A percentile compares a stretch with the other conserved stretches of the same genome.
Conservation (phyloP, 2,329 filamentous ascomycete species). For the Drechslerella dactyloides region DNA sequence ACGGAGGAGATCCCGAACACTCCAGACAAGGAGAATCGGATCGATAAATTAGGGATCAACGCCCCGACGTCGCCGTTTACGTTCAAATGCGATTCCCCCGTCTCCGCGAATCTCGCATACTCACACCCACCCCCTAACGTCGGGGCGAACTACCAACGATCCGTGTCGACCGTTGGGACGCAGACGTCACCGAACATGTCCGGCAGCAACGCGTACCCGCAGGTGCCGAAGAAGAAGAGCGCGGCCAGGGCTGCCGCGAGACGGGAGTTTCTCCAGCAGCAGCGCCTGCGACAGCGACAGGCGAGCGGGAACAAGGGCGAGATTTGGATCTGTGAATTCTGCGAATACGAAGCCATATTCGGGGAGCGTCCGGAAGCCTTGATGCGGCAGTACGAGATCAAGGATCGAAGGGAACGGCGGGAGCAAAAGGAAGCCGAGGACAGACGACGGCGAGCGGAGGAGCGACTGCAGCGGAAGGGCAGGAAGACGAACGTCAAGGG, state of each 20-base stretch:
- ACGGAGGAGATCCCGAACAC: slow-evolving; percentile 37
- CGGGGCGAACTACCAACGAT: slow-evolving; percentile 54
- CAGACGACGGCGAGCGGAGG: slow-evolving; percentile 70
- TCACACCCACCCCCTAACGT: slow-evolving; percentile 56
- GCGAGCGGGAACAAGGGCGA: slow-evolving; percentile 64
- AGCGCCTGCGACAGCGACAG: slow-evolving; percentile 63
- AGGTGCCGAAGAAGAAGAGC: slow-evolving; percentile 62
- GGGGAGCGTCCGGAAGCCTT: slow-evolving; percentile 82
- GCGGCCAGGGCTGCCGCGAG: slow-evolving; percentile 75
- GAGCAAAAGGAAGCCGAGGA: slow-evolving; percentile 81
- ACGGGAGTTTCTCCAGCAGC: slow-evolving; percentile 73
- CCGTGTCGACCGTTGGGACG: slow-evolving; percentile 64
- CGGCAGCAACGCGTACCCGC: slow-evolving; percentile 58
- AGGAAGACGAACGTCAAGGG: slow-evolving; percentile 69
- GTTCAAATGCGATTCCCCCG: slow-evolving; percentile 85
- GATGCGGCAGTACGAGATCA: slow-evolving; percentile 91
- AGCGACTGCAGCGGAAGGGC: slow-evolving; percentile 93
- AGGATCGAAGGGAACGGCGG: slow-evolving; percentile 78
- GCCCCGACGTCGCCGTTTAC: slow-evolving; percentile 76
- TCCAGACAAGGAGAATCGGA: slow-evolving; percentile 44
- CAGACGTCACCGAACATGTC: slow-evolving; percentile 65
- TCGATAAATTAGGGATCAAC: slow-evolving; percentile 39
- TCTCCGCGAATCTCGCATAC: slow-evolving; percentile 53
- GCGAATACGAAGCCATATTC: slow-evolving; percentile 96
- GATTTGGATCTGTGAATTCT: slow-evolving; percentile 96